Conservation (phyloP, 495 filamentous ascomycete genomes). For the Aspergillus taichungensis region DNA sequence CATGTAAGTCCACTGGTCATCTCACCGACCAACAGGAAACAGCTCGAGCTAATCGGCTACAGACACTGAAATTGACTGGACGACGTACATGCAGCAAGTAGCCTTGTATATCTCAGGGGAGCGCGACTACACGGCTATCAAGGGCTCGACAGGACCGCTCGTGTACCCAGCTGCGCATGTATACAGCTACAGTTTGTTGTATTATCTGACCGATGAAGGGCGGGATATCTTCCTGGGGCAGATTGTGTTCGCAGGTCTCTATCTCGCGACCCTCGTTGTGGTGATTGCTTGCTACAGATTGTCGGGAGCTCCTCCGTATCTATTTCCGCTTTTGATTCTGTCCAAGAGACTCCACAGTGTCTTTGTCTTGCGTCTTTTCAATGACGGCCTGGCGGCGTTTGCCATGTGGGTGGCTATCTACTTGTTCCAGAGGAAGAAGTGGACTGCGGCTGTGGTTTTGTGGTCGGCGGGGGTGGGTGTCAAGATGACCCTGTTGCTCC, state of each 20-base stretch:
- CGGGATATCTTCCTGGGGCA: slow-evolving; percentile 72
- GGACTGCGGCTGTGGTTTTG: slow-evolving; percentile 58
- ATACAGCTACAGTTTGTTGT: slow-evolving; percentile 76
- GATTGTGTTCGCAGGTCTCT: slow-evolving; percentile 67
- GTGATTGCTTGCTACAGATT: slow-evolving; percentile 77
- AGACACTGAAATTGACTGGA: slow-evolving; percentile 99
- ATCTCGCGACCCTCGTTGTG: slow-evolving; percentile 61
- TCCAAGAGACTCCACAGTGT: slow-evolving; percentile 93
- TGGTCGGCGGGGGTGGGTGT: slow-evolving; percentile 76
- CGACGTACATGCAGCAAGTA: slow-evolving; percentile 91
- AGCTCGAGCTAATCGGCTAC: slow-evolving; percentile 9
- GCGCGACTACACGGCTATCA: slow-evolving; percentile 76
- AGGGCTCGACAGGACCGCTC: slow-evolving; percentile 82
- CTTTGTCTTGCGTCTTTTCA: slow-evolving; percentile 87
- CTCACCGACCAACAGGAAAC: slow-evolving; percentile 6
- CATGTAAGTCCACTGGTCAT: slow-evolving; percentile 52
- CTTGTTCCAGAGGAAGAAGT: slow-evolving; percentile 60
- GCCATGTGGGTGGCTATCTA: slow-evolving; percentile 77
- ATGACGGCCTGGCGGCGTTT: slow-evolving; percentile 80
- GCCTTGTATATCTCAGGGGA: slow-evolving; percentile 71
- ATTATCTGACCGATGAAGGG: slow-evolving; percentile 68
- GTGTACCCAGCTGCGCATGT: slow-evolving; percentile 94
- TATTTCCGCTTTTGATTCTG: slow-evolving; percentile 78
- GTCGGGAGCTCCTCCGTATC: slow-evolving; percentile 74
- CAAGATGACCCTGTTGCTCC: slow-evolving; percentile 87